Evolutionary conservation across 768 basidiomycete species (phyloP), one percentile per base, ranked within the genome.

Genomic region (Stropharia rugosoannulata): DNA sequence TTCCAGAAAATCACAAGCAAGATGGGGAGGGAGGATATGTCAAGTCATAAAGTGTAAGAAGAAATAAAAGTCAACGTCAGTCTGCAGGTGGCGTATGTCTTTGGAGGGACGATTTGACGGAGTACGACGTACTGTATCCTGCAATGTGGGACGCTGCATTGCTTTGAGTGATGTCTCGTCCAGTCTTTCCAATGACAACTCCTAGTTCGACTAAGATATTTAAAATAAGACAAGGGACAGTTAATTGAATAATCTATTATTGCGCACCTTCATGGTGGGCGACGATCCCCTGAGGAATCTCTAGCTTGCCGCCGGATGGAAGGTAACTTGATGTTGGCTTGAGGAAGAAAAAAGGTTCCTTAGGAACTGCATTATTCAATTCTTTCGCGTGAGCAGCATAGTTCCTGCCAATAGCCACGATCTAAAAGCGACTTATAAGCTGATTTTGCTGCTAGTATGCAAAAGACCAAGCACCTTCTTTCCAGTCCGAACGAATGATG

Each of bases 281-380:
- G 3, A 86, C 63, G 36, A 95, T 80, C 5, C 95, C 95, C 25
- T 67, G 72, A 0, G 97, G 97, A 36, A 98, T 89, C 74, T 98
- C 91, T 16, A 98, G 74, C 36, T 81, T 80, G 1, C 91, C 93
- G 0, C 90, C 91, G 13, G 84, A 83, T 18, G 76, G 65, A 19
- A 98, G 66, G 66, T 95, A 98, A 66, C 89, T 93, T 11, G 89
- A 86, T 4, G 97, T 98, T 7, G 96, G 97, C 73, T 99, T 99
- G 25, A 98, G 75, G 78, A 99, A 99, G 82, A 98, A 95, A 80
- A 99, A 98, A 0, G 97, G 97, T 67, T 98, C 95, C 68, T 86
- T 90, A 0, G 96, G 95, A 5, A 87, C 74, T 5, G 89, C 75
- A 68, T 98, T 98, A 65, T 86, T 88, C 36, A 98, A 81, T 67